Evolutionary conservation across 148 eudicot genomes (phyloP).

Genomic region (Limonium bicolor): DNA sequence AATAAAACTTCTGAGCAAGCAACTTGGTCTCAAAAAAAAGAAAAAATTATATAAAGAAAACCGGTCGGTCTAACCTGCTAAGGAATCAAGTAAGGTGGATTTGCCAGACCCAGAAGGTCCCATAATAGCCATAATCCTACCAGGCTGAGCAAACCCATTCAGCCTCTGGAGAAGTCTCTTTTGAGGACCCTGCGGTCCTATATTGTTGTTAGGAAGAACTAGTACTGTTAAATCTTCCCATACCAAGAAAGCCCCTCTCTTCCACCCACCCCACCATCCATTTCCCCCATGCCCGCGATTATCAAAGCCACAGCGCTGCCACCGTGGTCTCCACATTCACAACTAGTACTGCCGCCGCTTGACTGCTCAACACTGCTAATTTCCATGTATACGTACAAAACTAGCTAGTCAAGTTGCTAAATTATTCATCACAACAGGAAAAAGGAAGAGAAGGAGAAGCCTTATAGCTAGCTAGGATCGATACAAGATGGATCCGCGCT

Average conservation of each 20-base stretch:
- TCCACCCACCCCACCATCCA: slow-evolving; percentile 12
- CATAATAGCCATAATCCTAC: slow-evolving; percentile 79
- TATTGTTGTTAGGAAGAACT: slow-evolving; percentile 34
- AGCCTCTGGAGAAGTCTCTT: slow-evolving; percentile 43
- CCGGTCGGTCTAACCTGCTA: slow-evolving; percentile 30
- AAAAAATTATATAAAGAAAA: not conserved
- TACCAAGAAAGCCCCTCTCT: slow-evolving; percentile 38
- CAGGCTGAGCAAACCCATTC: slow-evolving; percentile 62
- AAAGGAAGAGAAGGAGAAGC: too few relatives aligned
- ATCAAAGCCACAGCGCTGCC: too few relatives aligned
- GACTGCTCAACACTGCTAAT: too few relatives aligned
- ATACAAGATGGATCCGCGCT: too few relatives aligned
- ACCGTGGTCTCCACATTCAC: too few relatives aligned
- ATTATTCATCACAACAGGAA: too few relatives aligned
- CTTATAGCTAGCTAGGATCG: too few relatives aligned
- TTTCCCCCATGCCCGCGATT: too few relatives aligned
- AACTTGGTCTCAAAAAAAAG: not conserved
- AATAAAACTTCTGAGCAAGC: not conserved
- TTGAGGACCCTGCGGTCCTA: slow-evolving; percentile 37
- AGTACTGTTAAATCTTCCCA: slow-evolving; percentile 66
- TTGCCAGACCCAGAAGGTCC: slow-evolving; percentile 96
- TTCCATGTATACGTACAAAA: too few relatives aligned
- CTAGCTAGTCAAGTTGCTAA: too few relatives aligned
- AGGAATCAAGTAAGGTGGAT: slow-evolving; percentile 75
- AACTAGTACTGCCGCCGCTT: too few relatives aligned